Conservation (phyloP, 2,329 filamentous ascomycete genomes). For the Claviceps monticola region DNA sequence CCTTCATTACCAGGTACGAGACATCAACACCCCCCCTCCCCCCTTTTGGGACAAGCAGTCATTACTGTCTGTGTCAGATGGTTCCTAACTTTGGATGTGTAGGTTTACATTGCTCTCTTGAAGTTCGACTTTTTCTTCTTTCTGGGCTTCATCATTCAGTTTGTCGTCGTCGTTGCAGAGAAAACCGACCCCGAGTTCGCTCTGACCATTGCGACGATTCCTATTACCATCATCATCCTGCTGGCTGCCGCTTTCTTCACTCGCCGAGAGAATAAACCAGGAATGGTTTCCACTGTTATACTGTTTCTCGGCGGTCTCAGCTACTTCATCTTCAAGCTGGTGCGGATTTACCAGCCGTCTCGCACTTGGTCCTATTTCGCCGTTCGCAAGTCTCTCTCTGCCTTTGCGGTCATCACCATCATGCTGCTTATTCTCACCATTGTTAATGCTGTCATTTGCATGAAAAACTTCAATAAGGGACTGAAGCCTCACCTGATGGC, state of each 20-base stretch:
- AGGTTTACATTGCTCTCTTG: slow-evolving; percentile 95
- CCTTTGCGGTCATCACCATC: slow-evolving; percentile 88
- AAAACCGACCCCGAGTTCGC: slow-evolving; percentile 61
- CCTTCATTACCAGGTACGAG: slow-evolving; percentile 76
- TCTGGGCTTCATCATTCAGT: slow-evolving; percentile 95
- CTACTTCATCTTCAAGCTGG: slow-evolving; percentile 97
- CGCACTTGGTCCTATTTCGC: slow-evolving; percentile 53
- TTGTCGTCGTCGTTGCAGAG: slow-evolving; percentile 75
- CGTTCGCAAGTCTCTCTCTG: slow-evolving; percentile 73
- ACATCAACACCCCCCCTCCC: slow-evolving; percentile 7
- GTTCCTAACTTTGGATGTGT: slow-evolving; percentile 7
- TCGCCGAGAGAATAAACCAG: slow-evolving; percentile 63
- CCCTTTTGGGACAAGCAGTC: background rate
- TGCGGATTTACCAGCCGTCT: slow-evolving; percentile 72
- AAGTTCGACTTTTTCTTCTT: slow-evolving; percentile 99
- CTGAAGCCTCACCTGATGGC: slow-evolving; percentile 73
- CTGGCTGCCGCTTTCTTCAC: slow-evolving; percentile 76
- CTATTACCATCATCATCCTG: slow-evolving; percentile 80
- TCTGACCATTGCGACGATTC: slow-evolving; percentile 78
- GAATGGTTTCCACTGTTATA: slow-evolving; percentile 66
- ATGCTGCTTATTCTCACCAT: slow-evolving; percentile 82
- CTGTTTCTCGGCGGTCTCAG: slow-evolving; percentile 80
- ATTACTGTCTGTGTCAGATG: no score
- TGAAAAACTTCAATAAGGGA: slow-evolving; percentile 78
- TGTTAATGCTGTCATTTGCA: slow-evolving; percentile 72